phyloP scores from a whole-genome alignment of 805 yeast species.

The Saccharomycopsis sp. region DNA sequence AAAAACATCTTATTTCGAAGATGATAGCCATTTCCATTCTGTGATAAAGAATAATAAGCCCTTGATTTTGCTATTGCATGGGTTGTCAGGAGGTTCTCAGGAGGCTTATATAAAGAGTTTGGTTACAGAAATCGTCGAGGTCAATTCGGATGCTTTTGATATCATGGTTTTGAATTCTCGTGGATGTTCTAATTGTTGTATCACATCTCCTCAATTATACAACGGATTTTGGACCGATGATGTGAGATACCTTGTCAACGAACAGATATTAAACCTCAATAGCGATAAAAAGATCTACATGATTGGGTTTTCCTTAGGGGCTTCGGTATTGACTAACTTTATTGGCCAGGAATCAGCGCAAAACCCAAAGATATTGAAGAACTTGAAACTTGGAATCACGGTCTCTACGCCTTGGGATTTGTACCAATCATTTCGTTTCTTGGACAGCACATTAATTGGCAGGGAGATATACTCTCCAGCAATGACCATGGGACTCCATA shows the following conservation, averaged over 20 bases:
- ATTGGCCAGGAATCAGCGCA: conserved; percentile 54
- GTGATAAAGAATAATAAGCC: conserved; percentile 41
- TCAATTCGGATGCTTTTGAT: conserved; percentile 39
- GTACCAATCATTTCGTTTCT: conserved; percentile 37
- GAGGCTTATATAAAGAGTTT: conserved; percentile 67
- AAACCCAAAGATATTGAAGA: conserved; percentile 29
- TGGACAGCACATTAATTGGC: conserved; percentile 37
- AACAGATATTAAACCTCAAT: conserved; percentile 41
- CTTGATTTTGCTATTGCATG: conserved; percentile 61
- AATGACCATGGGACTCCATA: conserved; percentile 42
- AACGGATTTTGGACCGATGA: conserved; percentile 71
- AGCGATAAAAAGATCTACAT: conserved; percentile 63
- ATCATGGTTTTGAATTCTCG: conserved; percentile 64
- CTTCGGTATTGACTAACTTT: conserved; percentile 62
- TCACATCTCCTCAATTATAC: conserved; percentile 65
- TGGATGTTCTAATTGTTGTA: conserved; percentile 66
- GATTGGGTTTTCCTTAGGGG: conserved; percentile 81
- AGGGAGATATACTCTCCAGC: conserved; percentile 41
- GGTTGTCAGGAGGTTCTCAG: conserved; percentile 81
- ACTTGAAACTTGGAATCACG: conserved; percentile 44
- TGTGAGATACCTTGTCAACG: conserved; percentile 44
- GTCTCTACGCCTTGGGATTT: conserved; percentile 76
- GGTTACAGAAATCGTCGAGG: conserved; percentile 34
- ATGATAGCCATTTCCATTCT: conserved; percentile 26
- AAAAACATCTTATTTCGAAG: conserved; percentile 45